Percentiles rank a stretch among this genome's conserved stretches.
Evolutionary conservation across 2,329 filamentous ascomycete species (phyloP).

Genomic region (Orbilia blumenaviensis): DNA sequence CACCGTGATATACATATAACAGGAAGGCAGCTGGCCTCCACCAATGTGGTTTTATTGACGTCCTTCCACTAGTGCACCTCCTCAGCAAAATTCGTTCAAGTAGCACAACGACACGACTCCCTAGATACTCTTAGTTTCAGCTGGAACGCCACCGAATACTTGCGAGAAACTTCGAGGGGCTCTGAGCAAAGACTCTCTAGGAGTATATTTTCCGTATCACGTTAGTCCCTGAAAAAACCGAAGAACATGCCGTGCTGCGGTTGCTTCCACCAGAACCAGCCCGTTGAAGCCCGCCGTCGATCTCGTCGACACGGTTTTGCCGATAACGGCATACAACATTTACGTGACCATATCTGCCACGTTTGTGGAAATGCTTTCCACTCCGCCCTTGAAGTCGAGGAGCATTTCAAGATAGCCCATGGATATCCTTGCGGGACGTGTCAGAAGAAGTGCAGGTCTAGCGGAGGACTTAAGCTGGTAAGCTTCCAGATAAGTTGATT

Average conservation of each 20-base stretch:
- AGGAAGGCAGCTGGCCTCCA: neutral
- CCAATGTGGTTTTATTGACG: neutral
- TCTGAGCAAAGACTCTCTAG: no score
- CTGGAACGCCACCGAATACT: neutral
- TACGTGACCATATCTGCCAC: neutral
- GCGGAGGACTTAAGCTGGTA: slow-evolving; percentile 5
- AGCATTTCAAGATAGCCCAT: neutral
- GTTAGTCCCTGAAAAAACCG: neutral
- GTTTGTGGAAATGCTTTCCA: neutral
- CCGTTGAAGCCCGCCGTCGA: neutral
- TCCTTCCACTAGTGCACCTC: no score
- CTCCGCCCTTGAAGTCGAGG: neutral
- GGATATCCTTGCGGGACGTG: neutral
- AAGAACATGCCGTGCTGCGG: neutral
- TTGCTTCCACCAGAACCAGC: neutral
- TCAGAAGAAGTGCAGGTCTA: slow-evolving; percentile 9
- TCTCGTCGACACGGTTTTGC: neutral
- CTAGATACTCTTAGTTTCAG: neutral
- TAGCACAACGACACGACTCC: neutral
- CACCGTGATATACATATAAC: neutral
- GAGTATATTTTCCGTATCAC: neutral
- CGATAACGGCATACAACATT: neutral
- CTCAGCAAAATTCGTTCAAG: neutral
- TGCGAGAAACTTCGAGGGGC: neutral
- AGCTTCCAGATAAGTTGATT: neutral